A percentile compares a stretch with the other conserved stretches of the same genome.
Evolutionary conservation across 768 basidiomycete species (phyloP).

Genomic region (Russula lepida): DNA sequence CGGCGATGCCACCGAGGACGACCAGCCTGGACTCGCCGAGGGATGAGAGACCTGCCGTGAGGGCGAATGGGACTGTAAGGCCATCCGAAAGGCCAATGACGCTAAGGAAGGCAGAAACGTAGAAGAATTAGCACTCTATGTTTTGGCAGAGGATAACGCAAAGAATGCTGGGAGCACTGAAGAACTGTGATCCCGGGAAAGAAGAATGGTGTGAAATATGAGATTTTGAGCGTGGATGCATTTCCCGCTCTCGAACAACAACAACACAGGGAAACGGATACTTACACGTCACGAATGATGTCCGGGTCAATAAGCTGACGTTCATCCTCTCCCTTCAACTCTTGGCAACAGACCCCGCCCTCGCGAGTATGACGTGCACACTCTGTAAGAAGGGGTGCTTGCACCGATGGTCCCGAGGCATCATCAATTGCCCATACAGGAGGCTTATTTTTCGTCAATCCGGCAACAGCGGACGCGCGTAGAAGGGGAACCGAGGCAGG

Average conservation of each 20-base stretch:
- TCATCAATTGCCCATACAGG: slow-evolving; percentile 61
- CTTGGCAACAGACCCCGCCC: slow-evolving; percentile 73
- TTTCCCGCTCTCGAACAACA: neutral
- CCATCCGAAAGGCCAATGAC: slow-evolving; percentile 89
- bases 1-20: slow-evolving; percentile 88
- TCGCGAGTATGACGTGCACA: slow-evolving; percentile 47
- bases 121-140: neutral
- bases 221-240: no score
- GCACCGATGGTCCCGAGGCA: slow-evolving; percentile 31
- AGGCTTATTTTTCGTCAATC: slow-evolving; percentile 29
- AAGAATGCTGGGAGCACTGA: neutral
- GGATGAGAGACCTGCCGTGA: slow-evolving; percentile 83
- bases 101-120: slow-evolving; percentile 31
- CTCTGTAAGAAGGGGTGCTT: slow-evolving; percentile 44
- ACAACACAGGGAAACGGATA: slow-evolving; percentile 3
- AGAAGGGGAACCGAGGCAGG: slow-evolving; percentile 9
- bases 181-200: neutral
- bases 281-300: slow-evolving; percentile 79
- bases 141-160: slow-evolving; percentile 7
- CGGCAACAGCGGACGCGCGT: neutral
- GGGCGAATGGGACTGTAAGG: slow-evolving; percentile 84
- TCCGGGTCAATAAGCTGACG: slow-evolving; percentile 81
- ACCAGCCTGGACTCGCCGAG: slow-evolving; percentile 88
- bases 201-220: neutral
- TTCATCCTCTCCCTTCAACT: slow-evolving; percentile 72